Percentiles rank a stretch among this genome's conserved stretches.
Conservation (phyloP, 306 rosid species). For the Glycine latifolia region DNA sequence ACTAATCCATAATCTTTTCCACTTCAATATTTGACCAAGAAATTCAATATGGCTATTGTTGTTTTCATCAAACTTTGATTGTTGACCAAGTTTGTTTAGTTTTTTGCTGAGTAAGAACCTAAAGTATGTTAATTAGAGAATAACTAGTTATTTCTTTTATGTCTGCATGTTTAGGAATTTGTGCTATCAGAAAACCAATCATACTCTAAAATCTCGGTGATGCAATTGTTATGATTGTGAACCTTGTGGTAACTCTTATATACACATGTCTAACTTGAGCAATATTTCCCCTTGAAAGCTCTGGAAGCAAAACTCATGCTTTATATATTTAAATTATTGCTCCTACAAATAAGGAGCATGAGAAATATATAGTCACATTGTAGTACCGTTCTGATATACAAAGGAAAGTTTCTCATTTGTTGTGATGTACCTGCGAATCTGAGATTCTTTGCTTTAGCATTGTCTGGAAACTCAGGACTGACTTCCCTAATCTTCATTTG, state of each 20-base stretch:
- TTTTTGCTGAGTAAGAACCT: not conserved
- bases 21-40: not conserved
- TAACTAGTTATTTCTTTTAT: not conserved
- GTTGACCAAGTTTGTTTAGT: not conserved
- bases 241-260: slow-evolving; percentile 1
- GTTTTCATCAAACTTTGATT: slow-evolving; percentile 9
- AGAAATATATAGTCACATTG: not conserved
- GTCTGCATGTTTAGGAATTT: not conserved
- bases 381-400: not conserved
- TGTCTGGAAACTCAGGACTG: slow-evolving; percentile 12
- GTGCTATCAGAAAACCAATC: not conserved
- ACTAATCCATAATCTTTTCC: not conserved
- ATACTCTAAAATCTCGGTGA: not conserved
- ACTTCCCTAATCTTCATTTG: not conserved
- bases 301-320: not conserved
- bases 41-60: not conserved
- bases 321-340: not conserved
- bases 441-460: slow-evolving; percentile 13
- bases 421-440: too few relatives aligned
- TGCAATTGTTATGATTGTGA: slow-evolving; percentile 1
- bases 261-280: not conserved
- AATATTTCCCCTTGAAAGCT: not conserved
- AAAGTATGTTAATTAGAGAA: not conserved
- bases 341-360: slow-evolving; percentile 15
- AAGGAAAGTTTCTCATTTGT: too few relatives aligned